phyloP scores from a whole-genome alignment of 1,284 basidiomycete species.

The Coniferiporia sulphurascens region DNA sequence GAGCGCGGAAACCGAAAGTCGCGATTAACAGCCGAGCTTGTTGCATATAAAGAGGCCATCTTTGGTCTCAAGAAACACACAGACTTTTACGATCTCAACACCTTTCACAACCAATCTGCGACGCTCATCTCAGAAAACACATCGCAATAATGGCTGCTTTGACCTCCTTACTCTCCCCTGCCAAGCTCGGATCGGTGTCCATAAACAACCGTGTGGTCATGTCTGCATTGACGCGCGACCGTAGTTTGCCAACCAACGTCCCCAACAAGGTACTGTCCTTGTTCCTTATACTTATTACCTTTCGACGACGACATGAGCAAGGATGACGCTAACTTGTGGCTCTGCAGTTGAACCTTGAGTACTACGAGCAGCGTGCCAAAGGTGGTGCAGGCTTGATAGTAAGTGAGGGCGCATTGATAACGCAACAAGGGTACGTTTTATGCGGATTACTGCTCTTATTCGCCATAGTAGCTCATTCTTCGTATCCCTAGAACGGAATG shows the following conservation, averaged over 20 bases:
- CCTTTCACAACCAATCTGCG: background rate
- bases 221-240: slow-evolving; percentile 33
- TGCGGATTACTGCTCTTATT: background rate
- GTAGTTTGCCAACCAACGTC: slow-evolving; percentile 28
- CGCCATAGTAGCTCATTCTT: background rate
- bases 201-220: slow-evolving; percentile 30
- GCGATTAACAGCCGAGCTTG: background rate
- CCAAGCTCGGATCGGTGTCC: slow-evolving; percentile 31
- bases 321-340: background rate
- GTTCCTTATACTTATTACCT: too few species aligned
- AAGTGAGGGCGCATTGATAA: slow-evolving; percentile 38
- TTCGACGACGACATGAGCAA: background rate
- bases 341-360: slow-evolving; percentile 32
- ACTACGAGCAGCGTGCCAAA: slow-evolving; percentile 42
- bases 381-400: slow-evolving; percentile 40
- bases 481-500: slow-evolving; percentile 25
- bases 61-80: background rate
- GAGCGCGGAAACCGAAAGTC: too few species aligned
- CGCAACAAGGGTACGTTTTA: slow-evolving; percentile 35
- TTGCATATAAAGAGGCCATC: background rate
- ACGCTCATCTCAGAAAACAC: background rate
- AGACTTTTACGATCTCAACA: too few species aligned
- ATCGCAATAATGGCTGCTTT: background rate
- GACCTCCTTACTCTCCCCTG: slow-evolving; percentile 28
- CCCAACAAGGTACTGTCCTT: slow-evolving; percentile 27